These are phyloP conservation scores for Iberis pinnata DNA, from an alignment of 345 rosid species.

Conservation along the genomic window DNA sequence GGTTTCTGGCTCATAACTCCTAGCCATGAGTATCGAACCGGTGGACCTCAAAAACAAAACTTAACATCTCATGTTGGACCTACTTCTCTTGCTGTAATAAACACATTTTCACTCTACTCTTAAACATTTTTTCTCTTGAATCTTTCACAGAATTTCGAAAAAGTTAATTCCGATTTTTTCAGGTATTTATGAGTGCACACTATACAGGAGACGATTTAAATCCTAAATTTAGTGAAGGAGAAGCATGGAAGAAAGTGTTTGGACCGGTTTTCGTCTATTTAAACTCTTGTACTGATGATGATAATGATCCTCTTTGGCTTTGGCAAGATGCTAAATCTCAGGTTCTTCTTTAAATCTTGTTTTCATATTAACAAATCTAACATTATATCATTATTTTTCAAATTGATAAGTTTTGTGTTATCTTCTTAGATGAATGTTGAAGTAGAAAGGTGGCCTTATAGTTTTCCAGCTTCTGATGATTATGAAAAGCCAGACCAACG, in stretches of 20 bases:
- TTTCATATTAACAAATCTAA: background rate
- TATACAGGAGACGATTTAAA: slow-evolving; percentile 74
- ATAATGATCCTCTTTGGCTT: slow-evolving; percentile 53
- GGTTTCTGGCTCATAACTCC: slow-evolving; percentile 97
- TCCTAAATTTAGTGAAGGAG: slow-evolving; percentile 50
- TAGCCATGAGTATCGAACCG: slow-evolving; percentile 71
- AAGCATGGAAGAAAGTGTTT: slow-evolving; percentile 85
- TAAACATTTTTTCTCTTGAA: background rate
- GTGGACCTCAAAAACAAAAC: slow-evolving; percentile 80
- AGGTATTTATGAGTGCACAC: slow-evolving; percentile 85
- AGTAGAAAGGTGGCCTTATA: slow-evolving; percentile 81
- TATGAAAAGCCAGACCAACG: slow-evolving; percentile 58
- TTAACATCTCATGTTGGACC: slow-evolving; percentile 92
- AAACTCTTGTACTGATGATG: slow-evolving; percentile 46
- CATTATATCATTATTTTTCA: background rate
- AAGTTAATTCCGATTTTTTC: background rate
- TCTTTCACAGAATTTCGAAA: background rate
- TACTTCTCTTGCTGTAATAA: slow-evolving; percentile 56
- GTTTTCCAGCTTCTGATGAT: slow-evolving; percentile 86
- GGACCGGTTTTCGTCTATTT: slow-evolving; percentile 84
- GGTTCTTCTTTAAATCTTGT: slow-evolving; percentile 36
- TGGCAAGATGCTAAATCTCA: slow-evolving; percentile 90
- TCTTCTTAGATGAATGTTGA: slow-evolving; percentile 56
- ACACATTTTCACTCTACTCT: background rate
- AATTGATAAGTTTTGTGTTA: background rate